These are phyloP conservation scores for Zymoseptoria pseudotritici DNA, from an alignment of 2,329 filamentous ascomycete genomes.

Conservation along the genomic window DNA sequence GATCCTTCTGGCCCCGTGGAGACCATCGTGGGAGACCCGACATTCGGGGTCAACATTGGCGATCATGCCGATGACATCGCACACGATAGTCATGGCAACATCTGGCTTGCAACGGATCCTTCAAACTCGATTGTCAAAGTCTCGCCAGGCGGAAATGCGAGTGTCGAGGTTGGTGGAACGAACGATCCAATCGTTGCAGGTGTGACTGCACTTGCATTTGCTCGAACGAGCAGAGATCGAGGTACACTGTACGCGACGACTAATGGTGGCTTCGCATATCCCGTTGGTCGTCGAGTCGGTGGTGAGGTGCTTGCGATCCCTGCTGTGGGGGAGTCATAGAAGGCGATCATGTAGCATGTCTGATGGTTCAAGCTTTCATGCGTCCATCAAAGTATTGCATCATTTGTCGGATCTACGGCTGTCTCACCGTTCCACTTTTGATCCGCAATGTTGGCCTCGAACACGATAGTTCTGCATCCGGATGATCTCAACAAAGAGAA, in stretches of 20 bases:
- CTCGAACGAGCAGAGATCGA: conserved; percentile 3
- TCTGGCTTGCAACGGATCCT: conserved; percentile 11
- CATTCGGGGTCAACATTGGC: conserved; percentile 2
- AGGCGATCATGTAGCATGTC: neutral
- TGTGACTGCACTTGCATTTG: conserved; percentile 12
- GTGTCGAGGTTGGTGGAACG: conserved; percentile 7
- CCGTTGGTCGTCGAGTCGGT: conserved; percentile 1
- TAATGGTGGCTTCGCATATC: conserved; percentile 10
- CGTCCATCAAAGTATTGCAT: neutral
- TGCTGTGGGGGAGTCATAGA: neutral
- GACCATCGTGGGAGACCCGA: conserved; percentile 1
- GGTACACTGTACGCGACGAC: conserved; percentile 11
- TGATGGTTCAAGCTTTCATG: neutral
- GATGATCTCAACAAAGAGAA: neutral
- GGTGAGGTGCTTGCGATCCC: conserved; percentile 1
- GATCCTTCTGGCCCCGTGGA: conserved; percentile 5
- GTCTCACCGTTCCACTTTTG: too few species aligned
- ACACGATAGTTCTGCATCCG: neutral
- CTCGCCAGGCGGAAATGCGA: conserved; percentile 2
- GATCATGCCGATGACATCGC: conserved; percentile 11
- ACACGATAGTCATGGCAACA: conserved; percentile 9
- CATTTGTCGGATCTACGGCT: neutral
- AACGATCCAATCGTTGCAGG: conserved; percentile 6
- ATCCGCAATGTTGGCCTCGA: neutral
- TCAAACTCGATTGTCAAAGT: conserved; percentile 14